phyloP scores from a whole-genome alignment of 805 yeast species.

The Myxozyma sirexii region DNA sequence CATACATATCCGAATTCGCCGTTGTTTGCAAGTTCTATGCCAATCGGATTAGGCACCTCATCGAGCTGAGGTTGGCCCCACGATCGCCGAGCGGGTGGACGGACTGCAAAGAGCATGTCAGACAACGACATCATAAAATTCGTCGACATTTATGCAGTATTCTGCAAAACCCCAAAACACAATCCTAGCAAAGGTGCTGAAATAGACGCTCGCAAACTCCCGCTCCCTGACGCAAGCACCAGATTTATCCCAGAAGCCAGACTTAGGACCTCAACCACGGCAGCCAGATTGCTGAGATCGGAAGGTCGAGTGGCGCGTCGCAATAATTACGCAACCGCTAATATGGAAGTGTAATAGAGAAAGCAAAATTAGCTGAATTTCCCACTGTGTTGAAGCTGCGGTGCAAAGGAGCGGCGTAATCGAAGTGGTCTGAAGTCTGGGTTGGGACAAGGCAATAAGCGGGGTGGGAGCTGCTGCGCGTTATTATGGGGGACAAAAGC shows the following conservation, averaged over 20 bases:
- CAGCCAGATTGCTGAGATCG: not conserved
- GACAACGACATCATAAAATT: slow-evolving; percentile 22
- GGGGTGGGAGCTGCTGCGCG: not conserved
- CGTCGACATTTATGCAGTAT: not conserved
- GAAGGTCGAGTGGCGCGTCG: not conserved
- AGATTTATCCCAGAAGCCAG: not conserved
- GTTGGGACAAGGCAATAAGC: not conserved
- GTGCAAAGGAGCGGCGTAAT: not conserved
- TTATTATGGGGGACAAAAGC: slow-evolving; percentile 13
- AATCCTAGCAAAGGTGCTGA: not conserved
- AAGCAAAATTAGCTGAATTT: too few relatives aligned
- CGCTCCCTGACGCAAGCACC: not conserved
- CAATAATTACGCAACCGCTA: too few relatives aligned
- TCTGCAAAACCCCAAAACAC: not conserved
- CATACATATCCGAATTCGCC: slow-evolving; percentile 34
- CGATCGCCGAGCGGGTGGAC: slow-evolving; percentile 21
- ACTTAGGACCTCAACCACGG: not conserved
- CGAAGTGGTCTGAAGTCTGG: not conserved
- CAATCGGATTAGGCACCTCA: slow-evolving; percentile 30
- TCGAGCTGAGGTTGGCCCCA: slow-evolving; percentile 3
- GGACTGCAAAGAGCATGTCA: slow-evolving; percentile 26
- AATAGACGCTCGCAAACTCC: not conserved
- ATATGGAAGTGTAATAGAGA: too few relatives aligned
- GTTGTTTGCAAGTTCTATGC: slow-evolving; percentile 25
- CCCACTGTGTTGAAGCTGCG: too few relatives aligned